phyloP scores from a whole-genome alignment of 2,329 filamentous ascomycete species.

The Scopulariopsis brevicaulis region DNA sequence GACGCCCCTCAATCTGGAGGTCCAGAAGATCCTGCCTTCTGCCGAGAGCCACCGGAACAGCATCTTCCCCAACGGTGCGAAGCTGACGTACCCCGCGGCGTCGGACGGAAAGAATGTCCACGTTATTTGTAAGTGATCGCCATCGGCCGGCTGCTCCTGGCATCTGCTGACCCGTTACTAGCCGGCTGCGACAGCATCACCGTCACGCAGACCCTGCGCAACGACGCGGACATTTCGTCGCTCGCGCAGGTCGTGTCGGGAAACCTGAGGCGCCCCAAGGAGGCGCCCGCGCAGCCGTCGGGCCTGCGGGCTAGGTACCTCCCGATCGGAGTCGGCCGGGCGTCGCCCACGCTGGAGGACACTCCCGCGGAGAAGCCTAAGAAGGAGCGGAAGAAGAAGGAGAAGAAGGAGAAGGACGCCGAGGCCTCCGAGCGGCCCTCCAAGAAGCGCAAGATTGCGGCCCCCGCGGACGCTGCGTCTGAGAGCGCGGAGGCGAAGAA shows the following conservation, averaged over 20 bases:
- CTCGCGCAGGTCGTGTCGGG: neutral
- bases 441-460: neutral
- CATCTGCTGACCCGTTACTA: neutral
- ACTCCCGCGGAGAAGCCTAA: conserved; percentile 1
- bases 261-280: conserved; percentile 14
- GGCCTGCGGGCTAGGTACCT: conserved; percentile 56
- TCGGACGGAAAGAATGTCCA: conserved; percentile 1
- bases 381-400: conserved; percentile 4
- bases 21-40: neutral
- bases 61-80: neutral
- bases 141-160: neutral
- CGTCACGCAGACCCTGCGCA: conserved; percentile 1
- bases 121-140: conserved; percentile 1
- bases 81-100: neutral
- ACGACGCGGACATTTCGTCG: neutral
- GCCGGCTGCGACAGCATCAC: conserved; percentile 3
- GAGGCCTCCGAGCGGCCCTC: neutral
- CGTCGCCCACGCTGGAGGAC: neutral
- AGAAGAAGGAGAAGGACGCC: neutral
- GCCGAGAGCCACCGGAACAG: neutral
- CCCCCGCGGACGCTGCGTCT: neutral
- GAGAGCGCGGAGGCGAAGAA: neutral
- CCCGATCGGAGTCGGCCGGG: conserved; percentile 43
- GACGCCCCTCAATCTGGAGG: conserved; percentile 1
- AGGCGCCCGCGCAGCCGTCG: conserved; percentile 52